Conservation (phyloP, 192 early-diverging fungal genomes). For the Linderina pennispora region DNA sequence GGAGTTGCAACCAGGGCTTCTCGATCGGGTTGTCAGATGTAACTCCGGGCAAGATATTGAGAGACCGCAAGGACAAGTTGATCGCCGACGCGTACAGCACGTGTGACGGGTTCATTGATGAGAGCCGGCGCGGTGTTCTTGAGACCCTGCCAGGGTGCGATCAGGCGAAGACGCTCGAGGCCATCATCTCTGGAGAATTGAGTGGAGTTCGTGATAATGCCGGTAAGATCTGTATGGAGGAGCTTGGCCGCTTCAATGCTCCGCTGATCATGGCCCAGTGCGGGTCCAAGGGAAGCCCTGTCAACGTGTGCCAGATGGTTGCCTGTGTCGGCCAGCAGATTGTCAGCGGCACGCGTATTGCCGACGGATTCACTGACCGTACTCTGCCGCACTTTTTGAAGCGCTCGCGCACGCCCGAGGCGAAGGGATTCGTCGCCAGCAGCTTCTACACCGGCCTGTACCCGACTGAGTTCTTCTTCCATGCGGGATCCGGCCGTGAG, state of each 20-base stretch:
- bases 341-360: conserved; percentile 93
- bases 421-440: conserved; percentile 97
- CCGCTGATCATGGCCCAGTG: conserved; percentile 99
- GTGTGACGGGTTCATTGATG: conserved; percentile 77
- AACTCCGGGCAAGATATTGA: conserved; percentile 72
- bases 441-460: conserved; percentile 95
- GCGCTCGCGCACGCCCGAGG: conserved; percentile 84
- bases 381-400: conserved; percentile 96
- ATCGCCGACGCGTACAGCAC: conserved; percentile 75
- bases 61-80: conserved; percentile 69
- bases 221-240: conserved; percentile 85
- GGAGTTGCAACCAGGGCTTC: conserved; percentile 91
- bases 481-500: conserved; percentile 99
- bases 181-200: conserved; percentile 79
- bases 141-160: conserved; percentile 83
- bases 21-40: conserved; percentile 99
- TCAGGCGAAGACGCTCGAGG: conserved; percentile 82
- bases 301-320: conserved; percentile 99
- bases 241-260: conserved; percentile 92
- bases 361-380: conserved; percentile 95
- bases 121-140: conserved; percentile 64
- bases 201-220: conserved; percentile 87
- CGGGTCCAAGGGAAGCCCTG: conserved; percentile 96
- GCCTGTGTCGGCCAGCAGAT: conserved; percentile 99
- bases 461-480: conserved; percentile 97